Evolutionary conservation across 2,329 filamentous ascomycete species (phyloP).

Genomic region (Neospermospora avenae): DNA sequence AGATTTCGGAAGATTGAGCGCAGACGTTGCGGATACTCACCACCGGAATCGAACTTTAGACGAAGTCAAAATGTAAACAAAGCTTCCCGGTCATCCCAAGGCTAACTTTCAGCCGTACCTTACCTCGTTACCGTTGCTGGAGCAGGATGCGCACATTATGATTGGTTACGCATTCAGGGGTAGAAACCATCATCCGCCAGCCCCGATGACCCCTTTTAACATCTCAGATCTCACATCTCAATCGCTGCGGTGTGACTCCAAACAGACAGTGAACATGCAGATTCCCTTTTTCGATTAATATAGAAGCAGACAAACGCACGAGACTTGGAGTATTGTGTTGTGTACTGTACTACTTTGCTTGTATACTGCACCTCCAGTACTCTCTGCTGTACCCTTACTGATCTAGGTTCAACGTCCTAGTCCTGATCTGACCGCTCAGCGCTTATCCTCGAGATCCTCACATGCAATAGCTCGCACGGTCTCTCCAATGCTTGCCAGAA

Average conservation of each 20-base stretch:
- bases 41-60: neutral
- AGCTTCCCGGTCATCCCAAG: neutral
- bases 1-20: too few species aligned
- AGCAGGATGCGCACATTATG: neutral
- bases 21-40: too few species aligned
- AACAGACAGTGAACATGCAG: constrained; percentile 2
- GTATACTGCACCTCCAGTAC: too few species aligned
- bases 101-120: neutral
- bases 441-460: neutral
- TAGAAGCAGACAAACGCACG: neutral
- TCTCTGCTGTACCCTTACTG: too few species aligned
- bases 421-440: too few species aligned
- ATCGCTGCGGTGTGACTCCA: neutral
- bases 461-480: constrained; percentile 6
- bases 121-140: neutral
- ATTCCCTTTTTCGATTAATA: neutral
- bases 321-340: neutral
- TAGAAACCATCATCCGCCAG: neutral
- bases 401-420: neutral
- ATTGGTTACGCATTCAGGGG: constrained; percentile 2
- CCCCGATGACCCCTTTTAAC: neutral
- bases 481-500: constrained; percentile 4
- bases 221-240: neutral
- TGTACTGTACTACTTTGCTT: too few species aligned
- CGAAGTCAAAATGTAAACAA: neutral